Base-by-base conservation (phyloP, 495 filamentous ascomycete genomes). In the Tuber borchii region DNA sequence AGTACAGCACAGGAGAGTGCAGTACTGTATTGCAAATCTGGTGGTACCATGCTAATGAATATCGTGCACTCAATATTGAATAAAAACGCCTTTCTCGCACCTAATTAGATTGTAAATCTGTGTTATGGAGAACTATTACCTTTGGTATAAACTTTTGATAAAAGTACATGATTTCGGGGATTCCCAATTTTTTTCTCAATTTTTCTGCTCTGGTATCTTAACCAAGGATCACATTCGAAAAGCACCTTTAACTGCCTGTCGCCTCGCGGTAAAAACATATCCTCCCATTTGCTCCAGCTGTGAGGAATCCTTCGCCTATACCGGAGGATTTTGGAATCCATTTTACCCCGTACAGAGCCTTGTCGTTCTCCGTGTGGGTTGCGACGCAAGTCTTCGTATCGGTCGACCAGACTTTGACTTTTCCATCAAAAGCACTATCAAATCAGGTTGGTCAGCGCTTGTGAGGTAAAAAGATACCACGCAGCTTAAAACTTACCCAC, bases 241-340 rank as follows among this genome's bases (percentile, higher is more conserved):
- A 51, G 46, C 26, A 20, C 22, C 42, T 40, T 71, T 74, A 93
- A 74, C 88, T 89, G 16, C 92, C 92, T 44, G 91, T 93, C 73
- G 96, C 95, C 85, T 99, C 95, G 48, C 95, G 87, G 83, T 98
- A 99, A 84, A 98, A 96, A 10, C 90, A 88, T 74, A 99, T 87
- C 80, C 90, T 93, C 80, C 88, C 83, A 80, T 90, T 93, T 39
- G 92, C 93, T 2, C 96, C 96, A 20, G 90, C 93, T 20, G 92
- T 92, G 71, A 91, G 92, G 84, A 99, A 99, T 74, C 90, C 90
- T 85, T 97, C 95, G 44, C 90, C 93, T 81, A 87, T 89, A 9
- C 87, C 86, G n/a, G 48, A 42, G 0, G 87, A 87, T 84, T 92
- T 96, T 17, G 93, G 93, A 74, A 98, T 83, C 95, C 95, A 98